Evolutionary conservation across 2,329 filamentous ascomycete genomes (phyloP).

Genomic region (Fusarium duplospermum): DNA sequence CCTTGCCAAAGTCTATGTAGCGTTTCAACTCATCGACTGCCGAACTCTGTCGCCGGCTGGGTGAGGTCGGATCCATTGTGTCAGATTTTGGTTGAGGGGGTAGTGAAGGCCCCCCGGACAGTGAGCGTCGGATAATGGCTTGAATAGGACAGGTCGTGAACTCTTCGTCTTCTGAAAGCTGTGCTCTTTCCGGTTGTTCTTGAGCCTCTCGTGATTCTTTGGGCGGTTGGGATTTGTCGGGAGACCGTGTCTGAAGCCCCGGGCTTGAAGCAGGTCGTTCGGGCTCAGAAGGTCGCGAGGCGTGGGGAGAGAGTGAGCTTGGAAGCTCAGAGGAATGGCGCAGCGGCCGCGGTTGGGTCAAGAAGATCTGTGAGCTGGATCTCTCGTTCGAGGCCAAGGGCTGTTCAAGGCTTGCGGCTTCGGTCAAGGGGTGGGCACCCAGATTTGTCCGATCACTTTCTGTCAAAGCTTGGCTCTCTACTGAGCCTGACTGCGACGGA

Average conservation of each 20-base stretch:
- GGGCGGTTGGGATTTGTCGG: neutral
- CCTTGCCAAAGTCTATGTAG: conserved; percentile 39
- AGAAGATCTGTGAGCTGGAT: conserved; percentile 18
- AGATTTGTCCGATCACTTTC: conserved; percentile 1
- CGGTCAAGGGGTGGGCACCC: neutral
- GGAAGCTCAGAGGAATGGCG: conserved; percentile 2
- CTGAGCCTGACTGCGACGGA: conserved; percentile 3
- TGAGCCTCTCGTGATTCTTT: conserved; percentile 47
- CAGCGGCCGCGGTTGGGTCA: conserved; percentile 34
- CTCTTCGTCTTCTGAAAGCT: neutral
- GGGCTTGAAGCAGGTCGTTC: neutral
- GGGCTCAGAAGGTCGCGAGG: neutral
- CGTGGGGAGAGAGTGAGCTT: conserved; percentile 3
- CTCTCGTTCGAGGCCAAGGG: neutral
- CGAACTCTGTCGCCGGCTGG: conserved; percentile 23
- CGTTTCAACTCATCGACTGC: conserved; percentile 39
- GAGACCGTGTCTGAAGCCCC: neutral
- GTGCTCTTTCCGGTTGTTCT: neutral
- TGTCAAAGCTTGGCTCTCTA: conserved; percentile 5
- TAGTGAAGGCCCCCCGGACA: neutral
- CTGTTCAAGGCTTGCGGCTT: neutral
- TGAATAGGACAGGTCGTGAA: neutral
- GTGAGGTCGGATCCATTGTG: conserved; percentile 34
- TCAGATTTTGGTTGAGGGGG: neutral
- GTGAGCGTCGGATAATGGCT: neutral